phyloP scores from a whole-genome alignment of 768 basidiomycete species.

The Boletus sp. region DNA sequence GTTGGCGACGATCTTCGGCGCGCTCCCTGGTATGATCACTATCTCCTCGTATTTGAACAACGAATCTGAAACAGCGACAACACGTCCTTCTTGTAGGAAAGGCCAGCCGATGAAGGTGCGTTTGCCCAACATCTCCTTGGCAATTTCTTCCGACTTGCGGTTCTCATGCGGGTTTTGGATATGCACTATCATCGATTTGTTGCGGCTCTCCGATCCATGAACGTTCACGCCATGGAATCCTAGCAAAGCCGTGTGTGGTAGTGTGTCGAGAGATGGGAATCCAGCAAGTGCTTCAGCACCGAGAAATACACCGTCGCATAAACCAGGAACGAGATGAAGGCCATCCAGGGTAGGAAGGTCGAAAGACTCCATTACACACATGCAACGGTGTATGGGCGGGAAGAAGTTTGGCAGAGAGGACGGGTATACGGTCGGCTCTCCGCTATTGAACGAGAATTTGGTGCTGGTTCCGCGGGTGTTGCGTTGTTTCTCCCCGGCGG shows the following conservation, averaged over 20 bases:
- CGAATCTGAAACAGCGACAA: constrained; percentile 83
- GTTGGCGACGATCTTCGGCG: constrained; percentile 59
- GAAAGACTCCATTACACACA: constrained; percentile 78
- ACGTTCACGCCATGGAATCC: constrained; percentile 91
- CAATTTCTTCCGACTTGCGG: constrained; percentile 69
- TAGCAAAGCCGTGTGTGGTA: constrained; percentile 73
- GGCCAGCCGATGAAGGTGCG: constrained; percentile 89
- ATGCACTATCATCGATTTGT: constrained; percentile 91
- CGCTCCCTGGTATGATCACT: constrained; percentile 46
- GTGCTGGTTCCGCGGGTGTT: constrained; percentile 82
- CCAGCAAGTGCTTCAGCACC: constrained; percentile 88
- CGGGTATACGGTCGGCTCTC: constrained; percentile 69
- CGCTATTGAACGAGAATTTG: constrained; percentile 68
- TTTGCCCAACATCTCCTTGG: constrained; percentile 69
- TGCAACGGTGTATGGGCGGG: constrained; percentile 79
- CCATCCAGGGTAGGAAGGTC: constrained; percentile 85
- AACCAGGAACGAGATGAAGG: constrained; percentile 80
- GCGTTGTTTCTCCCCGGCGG: constrained; percentile 67
- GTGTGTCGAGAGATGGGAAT: constrained; percentile 92
- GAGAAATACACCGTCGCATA: constrained; percentile 85
- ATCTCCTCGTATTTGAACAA: constrained; percentile 84
- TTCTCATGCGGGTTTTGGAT: constrained; percentile 74
- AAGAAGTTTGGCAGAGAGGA: constrained; percentile 96
- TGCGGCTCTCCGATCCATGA: constrained; percentile 85
- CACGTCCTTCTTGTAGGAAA: constrained; percentile 89